phyloP scores from a whole-genome alignment of 176 grass and related monocot species.

The Avena eriantha region DNA sequence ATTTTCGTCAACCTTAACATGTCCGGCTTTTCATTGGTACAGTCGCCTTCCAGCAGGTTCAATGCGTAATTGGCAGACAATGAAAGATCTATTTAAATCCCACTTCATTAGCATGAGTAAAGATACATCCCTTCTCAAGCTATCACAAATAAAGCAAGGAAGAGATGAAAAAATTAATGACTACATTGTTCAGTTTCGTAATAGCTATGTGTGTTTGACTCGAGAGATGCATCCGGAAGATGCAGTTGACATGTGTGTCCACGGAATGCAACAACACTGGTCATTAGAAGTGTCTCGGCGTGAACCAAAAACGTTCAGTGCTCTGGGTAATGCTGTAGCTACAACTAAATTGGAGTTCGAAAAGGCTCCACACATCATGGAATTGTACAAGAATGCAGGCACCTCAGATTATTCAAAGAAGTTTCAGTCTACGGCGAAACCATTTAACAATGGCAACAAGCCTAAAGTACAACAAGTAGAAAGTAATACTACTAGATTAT shows the following conservation, averaged over 20 bases:
- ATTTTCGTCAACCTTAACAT: not conserved
- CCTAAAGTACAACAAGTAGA: not conserved
- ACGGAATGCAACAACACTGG: conserved; percentile 11
- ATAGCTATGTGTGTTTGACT: not conserved
- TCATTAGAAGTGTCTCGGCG: not conserved
- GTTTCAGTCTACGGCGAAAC: not conserved
- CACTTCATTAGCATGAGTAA: conserved; percentile 14
- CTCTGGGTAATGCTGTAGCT: not conserved
- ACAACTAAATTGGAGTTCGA: not conserved
- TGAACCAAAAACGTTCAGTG: not conserved
- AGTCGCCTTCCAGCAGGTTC: not conserved
- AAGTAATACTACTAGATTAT: not conserved
- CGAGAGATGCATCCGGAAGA: not conserved
- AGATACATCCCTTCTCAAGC: not conserved
- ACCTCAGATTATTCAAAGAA: not conserved
- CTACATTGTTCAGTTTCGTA: not conserved
- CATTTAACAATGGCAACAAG: not conserved
- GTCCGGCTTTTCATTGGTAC: conserved; percentile 5
- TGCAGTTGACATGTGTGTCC: not conserved
- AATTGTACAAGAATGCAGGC: not conserved
- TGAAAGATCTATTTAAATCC: conserved; percentile 18
- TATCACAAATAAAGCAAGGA: not conserved
- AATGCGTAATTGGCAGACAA: not conserved
- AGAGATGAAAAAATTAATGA: conserved; percentile 4
- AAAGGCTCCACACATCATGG: not conserved